phyloP scores from a whole-genome alignment of 257 asterid genomes.

The Capsicum chinense region DNA sequence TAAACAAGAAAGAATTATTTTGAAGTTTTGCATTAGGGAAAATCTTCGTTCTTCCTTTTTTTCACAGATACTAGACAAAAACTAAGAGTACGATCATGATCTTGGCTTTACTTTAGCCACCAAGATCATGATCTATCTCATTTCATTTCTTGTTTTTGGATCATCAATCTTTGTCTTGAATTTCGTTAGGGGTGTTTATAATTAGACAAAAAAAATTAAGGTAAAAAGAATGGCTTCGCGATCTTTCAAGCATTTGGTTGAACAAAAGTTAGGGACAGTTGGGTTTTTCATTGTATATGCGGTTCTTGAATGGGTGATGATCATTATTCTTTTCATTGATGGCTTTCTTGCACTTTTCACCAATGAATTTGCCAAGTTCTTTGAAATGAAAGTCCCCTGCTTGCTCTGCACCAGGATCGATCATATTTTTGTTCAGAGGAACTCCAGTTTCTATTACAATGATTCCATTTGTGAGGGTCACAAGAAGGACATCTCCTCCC shows the following conservation, averaged over 20 bases:
- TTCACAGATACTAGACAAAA: constrained; percentile 30
- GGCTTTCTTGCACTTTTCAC: constrained; percentile 66
- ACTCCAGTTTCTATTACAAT: constrained; percentile 63
- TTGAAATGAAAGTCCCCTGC: constrained; percentile 73
- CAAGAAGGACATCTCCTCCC: constrained; percentile 75
- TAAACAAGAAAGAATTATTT: constrained; percentile 1
- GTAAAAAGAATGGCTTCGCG: constrained; percentile 20
- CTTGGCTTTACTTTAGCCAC: constrained; percentile 47
- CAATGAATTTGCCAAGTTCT: constrained; percentile 67
- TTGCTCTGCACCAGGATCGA: constrained; percentile 82
- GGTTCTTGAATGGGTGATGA: constrained; percentile 71
- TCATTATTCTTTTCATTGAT: constrained; percentile 67
- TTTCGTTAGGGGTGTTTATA: background rate
- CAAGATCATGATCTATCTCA: constrained; percentile 65
- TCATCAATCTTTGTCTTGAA: constrained; percentile 21
- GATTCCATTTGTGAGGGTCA: constrained; percentile 85
- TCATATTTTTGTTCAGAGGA: constrained; percentile 54
- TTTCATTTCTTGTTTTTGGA: constrained; percentile 36
- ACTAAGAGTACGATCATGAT: constrained; percentile 58
- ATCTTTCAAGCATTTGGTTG: constrained; percentile 49
- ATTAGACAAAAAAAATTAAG: background rate
- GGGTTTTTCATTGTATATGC: constrained; percentile 65
- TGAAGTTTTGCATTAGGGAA: background rate
- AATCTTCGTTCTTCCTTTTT: background rate
- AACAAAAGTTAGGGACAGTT: constrained; percentile 60